phyloP scores from a whole-genome alignment of 2,329 filamentous ascomycete species.

The Zasmidium angulare region DNA sequence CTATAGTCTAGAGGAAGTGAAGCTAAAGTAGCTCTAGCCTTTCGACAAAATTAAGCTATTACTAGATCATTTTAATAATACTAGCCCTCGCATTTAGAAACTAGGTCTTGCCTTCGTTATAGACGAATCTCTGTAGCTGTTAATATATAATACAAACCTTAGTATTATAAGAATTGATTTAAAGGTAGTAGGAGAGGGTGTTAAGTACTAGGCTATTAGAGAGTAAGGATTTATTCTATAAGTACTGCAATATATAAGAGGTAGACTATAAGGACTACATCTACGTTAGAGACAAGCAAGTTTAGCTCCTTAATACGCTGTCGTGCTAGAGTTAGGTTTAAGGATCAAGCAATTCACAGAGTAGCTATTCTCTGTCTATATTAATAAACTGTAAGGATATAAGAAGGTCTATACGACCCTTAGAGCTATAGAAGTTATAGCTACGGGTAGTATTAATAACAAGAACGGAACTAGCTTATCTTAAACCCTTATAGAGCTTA shows the following conservation, averaged over 20 bases:
- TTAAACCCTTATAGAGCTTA: background rate
- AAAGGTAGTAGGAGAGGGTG: background rate
- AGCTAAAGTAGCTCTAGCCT: too few species aligned
- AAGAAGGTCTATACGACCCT: background rate
- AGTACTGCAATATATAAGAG: background rate
- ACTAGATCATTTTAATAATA: too few species aligned
- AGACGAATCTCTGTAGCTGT: background rate
- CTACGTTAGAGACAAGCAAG: background rate
- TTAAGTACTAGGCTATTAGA: background rate
- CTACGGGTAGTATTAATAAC: background rate
- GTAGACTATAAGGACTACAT: background rate
- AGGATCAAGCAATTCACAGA: background rate
- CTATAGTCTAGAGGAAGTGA: too few species aligned
- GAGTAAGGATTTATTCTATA: background rate
- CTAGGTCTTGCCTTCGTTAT: background rate
- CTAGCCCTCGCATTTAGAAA: too few species aligned
- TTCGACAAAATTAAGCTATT: too few species aligned
- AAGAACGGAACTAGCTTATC: background rate
- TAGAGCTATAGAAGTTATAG: background rate
- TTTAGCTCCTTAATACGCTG: background rate
- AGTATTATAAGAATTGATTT: background rate
- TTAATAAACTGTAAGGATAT: background rate
- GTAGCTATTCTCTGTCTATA: background rate
- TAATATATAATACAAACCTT: background rate
- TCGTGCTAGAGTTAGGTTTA: background rate